These are phyloP conservation scores for Tricholomella constricta DNA, from an alignment of 768 basidiomycete species.

Conservation along the genomic window DNA sequence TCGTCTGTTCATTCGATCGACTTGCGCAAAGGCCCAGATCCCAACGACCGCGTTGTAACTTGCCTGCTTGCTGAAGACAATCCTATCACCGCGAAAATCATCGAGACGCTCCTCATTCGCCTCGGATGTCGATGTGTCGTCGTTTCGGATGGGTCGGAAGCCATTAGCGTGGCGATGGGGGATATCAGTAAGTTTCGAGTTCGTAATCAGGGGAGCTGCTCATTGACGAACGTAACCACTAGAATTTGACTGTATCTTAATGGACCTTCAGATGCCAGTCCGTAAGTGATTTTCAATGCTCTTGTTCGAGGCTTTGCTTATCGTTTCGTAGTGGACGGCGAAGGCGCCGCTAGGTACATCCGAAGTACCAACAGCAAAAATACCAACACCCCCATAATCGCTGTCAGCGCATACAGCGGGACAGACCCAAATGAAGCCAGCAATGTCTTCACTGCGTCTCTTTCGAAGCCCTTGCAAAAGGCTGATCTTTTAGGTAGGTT, in stretches of 20 bases:
- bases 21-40: slow-evolving; percentile 73
- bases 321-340: slow-evolving; percentile 74
- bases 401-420: slow-evolving; percentile 86
- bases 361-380: slow-evolving; percentile 97
- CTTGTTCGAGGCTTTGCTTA: not conserved
- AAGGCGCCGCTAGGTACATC: slow-evolving; percentile 95
- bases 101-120: slow-evolving; percentile 90
- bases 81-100: slow-evolving; percentile 96
- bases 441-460: slow-evolving; percentile 76
- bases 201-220: slow-evolving; percentile 4
- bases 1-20: slow-evolving; percentile 88
- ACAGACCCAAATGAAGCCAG: slow-evolving; percentile 63
- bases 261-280: slow-evolving; percentile 95
- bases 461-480: slow-evolving; percentile 90
- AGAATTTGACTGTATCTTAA: slow-evolving; percentile 96
- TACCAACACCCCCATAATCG: slow-evolving; percentile 87
- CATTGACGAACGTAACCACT: slow-evolving; percentile 22
- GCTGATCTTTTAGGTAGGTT: slow-evolving; percentile 68
- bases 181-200: slow-evolving; percentile 80
- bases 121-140: slow-evolving; percentile 95
- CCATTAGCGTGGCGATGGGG: slow-evolving; percentile 95
- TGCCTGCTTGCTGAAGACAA: slow-evolving; percentile 97
- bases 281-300: slow-evolving; percentile 49
- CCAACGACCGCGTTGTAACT: slow-evolving; percentile 86
- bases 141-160: slow-evolving; percentile 95